Percentiles rank a stretch among this genome's conserved stretches.
These are phyloP conservation scores for Nasturtium officinale DNA, from an alignment of 345 rosid genomes.

Conservation along the genomic window DNA sequence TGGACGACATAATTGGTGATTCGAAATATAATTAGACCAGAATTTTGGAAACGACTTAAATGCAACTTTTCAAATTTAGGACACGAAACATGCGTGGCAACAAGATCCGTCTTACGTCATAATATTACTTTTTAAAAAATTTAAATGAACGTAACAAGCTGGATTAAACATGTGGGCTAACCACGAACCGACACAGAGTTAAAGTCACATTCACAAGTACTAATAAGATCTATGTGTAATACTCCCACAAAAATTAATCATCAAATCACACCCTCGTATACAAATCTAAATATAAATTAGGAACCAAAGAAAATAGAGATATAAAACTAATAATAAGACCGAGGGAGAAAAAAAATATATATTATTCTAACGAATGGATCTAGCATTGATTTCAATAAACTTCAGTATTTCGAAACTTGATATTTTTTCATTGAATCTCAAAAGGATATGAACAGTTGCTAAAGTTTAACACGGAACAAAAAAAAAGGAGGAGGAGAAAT, in stretches of 20 bases:
- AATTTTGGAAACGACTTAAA: constrained; percentile 14
- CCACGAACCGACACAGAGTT: constrained; percentile 31
- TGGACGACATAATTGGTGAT: not conserved
- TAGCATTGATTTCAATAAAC: constrained; percentile 19
- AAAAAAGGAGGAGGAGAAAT: not conserved
- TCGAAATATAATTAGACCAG: not conserved
- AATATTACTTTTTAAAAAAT: not conserved
- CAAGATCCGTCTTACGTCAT: constrained; percentile 22
- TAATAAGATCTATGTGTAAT: constrained; percentile 31
- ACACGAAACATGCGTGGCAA: constrained; percentile 25
- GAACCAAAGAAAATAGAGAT: not conserved
- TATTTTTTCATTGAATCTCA: constrained; percentile 17
- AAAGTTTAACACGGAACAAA: not conserved
- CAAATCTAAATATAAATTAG: not conserved
- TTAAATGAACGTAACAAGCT: not conserved
- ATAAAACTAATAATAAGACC: not conserved
- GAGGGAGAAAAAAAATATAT: not conserved
- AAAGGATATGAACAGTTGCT: constrained; percentile 29
- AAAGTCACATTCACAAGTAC: constrained; percentile 21
- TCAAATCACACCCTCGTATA: not conserved
- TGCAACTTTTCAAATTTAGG: constrained; percentile 18
- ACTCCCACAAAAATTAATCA: constrained; percentile 13
- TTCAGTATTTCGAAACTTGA: constrained; percentile 8
- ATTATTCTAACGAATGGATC: constrained; percentile 30
- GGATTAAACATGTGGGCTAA: constrained; percentile 35